Base-by-base conservation (phyloP, 1,284 basidiomycete species). In the Microstroma glucosiphilum region DNA sequence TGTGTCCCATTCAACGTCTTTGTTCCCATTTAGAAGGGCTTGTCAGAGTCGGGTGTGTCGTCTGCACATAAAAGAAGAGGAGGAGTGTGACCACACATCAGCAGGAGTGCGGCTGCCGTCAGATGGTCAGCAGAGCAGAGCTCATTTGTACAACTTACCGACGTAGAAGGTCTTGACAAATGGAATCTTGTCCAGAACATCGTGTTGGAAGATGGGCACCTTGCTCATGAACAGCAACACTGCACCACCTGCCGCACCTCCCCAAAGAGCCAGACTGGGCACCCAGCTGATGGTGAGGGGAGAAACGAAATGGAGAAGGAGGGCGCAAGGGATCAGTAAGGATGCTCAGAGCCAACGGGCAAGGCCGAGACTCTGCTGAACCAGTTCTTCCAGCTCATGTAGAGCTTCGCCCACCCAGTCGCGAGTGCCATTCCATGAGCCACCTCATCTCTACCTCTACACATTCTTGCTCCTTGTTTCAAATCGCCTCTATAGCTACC, bases 141-240 rank as follows among this genome's bases (percentile, higher is more conserved):
- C 48, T 9, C 42, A 40, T 13, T 6, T 3, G 42, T 49, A 40
- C n/a, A n/a, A n/a, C 49, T 30, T 30, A 61, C 56, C 58, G 6
- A 37, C 54, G 30, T 17, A 57, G 61, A 42, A 59, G n/a, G n/a
- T n/a, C 54, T 54, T 59, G 25, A 75, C 68, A 57, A 70, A 57
- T 13, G 73, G 73, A 15, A 76, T 55, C 64, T 76, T 74, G 62
- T 67, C 59, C 53, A 76, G 65, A 30, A 76, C 67, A 48, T 76
- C 73, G 48, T 62, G 64, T 61, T 76, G 70, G 68, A 75, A 75
- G 58, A 73, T n/a, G 43, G 73, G 73, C 2, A 76, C 72, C 51
- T 55, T 60, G 55, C 65, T 67, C 67, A 73, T 63, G 65, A 76
- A 75, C 49, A 76, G 70, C 58, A 66, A 66, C 9, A 71, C 73